Percentiles rank a stretch among this genome's conserved stretches.
phyloP scores from a whole-genome alignment of 495 filamentous ascomycete species.

The Xeromyces bisporus region DNA sequence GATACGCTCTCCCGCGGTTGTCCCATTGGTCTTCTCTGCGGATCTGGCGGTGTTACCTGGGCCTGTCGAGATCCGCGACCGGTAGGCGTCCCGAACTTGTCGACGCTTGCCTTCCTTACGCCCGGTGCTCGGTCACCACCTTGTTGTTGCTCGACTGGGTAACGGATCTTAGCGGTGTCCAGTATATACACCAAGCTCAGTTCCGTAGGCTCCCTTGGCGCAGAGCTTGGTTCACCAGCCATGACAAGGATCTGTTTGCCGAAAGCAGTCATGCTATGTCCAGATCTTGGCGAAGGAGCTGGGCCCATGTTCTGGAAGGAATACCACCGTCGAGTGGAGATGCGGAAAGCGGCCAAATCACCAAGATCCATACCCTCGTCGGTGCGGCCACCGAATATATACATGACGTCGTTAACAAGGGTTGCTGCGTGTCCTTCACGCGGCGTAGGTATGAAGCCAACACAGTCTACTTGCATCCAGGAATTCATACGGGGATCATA shows the following conservation, averaged over 20 bases:
- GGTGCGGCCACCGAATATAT: slow-evolving; percentile 94
- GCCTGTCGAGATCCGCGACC: slow-evolving; percentile 45
- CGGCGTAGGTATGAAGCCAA: slow-evolving; percentile 85
- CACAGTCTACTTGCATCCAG: slow-evolving; percentile 85
- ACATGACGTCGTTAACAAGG: slow-evolving; percentile 94
- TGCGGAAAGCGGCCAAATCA: slow-evolving; percentile 89
- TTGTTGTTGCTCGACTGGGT: slow-evolving; percentile 61
- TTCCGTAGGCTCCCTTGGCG: slow-evolving; percentile 60
- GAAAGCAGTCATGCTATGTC: slow-evolving; percentile 93
- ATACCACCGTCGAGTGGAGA: slow-evolving; percentile 85
- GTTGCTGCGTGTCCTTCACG: slow-evolving; percentile 91
- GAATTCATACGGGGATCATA: slow-evolving; percentile 69
- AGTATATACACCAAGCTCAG: slow-evolving; percentile 80
- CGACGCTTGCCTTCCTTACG: slow-evolving; percentile 22
- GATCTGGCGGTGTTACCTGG: slow-evolving; percentile 38
- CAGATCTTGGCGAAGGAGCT: slow-evolving; percentile 80
- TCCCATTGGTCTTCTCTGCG: slow-evolving; percentile 26
- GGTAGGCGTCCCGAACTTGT: slow-evolving; percentile 16
- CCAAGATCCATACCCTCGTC: slow-evolving; percentile 84
- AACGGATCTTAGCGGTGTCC: slow-evolving; percentile 89
- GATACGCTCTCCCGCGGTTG: slow-evolving; percentile 39
- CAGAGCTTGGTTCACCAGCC: slow-evolving; percentile 85
- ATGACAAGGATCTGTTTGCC: slow-evolving; percentile 83
- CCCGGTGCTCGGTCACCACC: slow-evolving; percentile 23
- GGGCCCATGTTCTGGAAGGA: slow-evolving; percentile 99